These are phyloP conservation scores for Coniochaeta sp. DNA, from an alignment of 2,329 filamentous ascomycete genomes.

Conservation along the genomic window DNA sequence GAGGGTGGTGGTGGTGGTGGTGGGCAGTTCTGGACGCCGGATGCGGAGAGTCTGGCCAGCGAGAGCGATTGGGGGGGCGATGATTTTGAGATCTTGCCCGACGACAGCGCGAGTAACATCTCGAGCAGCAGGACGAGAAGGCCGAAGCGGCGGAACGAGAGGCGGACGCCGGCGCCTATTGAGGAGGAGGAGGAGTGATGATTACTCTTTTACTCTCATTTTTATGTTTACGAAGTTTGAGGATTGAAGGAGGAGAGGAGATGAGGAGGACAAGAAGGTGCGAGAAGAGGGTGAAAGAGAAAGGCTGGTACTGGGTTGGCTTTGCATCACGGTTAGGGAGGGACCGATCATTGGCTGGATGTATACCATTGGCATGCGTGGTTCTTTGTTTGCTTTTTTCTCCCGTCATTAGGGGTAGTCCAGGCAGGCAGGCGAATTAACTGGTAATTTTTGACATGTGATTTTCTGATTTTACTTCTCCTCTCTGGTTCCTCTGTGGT, in stretches of 20 bases:
- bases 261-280: neutral
- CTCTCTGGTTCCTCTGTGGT: neutral
- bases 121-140: conserved; percentile 61
- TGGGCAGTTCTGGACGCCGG: conserved; percentile 30
- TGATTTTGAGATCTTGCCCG: conserved; percentile 55
- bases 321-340: neutral
- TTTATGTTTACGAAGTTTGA: neutral
- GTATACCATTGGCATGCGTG: neutral
- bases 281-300: neutral
- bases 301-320: neutral
- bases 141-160: conserved; percentile 60
- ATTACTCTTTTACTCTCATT: no score
- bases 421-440: neutral
- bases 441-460: no score
- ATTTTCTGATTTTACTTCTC: neutral
- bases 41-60: conserved; percentile 36
- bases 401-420: neutral
- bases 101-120: conserved; percentile 77
- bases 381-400: neutral
- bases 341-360: neutral
- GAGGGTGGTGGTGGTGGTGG: conserved; percentile 34
- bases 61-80: conserved; percentile 54
- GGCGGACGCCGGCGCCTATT: conserved; percentile 65
- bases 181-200: conserved; percentile 53
- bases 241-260: neutral